Evolutionary conservation across 176 grass and related monocot species (phyloP).

Genomic region (Oropetium thomaeum): DNA sequence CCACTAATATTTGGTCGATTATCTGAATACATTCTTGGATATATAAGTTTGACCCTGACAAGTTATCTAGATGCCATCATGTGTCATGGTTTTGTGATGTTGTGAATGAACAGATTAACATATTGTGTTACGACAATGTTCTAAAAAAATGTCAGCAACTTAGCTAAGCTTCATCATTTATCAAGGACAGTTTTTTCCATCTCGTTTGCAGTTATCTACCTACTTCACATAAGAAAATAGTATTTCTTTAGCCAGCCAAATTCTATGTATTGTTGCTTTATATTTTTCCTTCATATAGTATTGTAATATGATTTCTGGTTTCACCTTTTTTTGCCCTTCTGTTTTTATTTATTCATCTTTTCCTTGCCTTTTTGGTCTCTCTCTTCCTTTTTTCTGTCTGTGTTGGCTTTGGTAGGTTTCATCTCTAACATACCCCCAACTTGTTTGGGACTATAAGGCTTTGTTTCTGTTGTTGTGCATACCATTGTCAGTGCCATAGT

Average conservation of each 20-base stretch:
- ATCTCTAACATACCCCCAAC: too few relatives aligned
- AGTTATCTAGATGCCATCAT: not conserved
- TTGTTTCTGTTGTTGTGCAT: too few relatives aligned
- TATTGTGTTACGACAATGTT: not conserved
- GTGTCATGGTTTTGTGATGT: constrained; percentile 11
- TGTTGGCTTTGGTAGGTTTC: too few relatives aligned
- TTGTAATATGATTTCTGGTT: too few relatives aligned
- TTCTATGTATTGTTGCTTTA: not conserved
- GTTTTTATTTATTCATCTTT: too few relatives aligned
- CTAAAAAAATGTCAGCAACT: not conserved
- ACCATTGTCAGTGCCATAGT: not conserved
- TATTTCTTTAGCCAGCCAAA: not conserved
- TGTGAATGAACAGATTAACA: not conserved
- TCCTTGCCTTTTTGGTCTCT: too few relatives aligned
- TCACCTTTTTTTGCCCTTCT: too few relatives aligned
- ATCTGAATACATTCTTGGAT: not conserved
- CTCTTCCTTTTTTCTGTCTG: too few relatives aligned
- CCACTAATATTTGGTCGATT: not conserved
- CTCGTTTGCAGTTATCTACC: not conserved
- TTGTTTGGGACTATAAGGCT: too few relatives aligned
- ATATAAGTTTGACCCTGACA: not conserved
- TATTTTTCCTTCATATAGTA: not conserved
- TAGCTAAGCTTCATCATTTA: not conserved
- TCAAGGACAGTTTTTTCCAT: not conserved
- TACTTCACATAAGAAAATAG: not conserved